Evolutionary conservation across 2,329 filamentous ascomycete genomes (phyloP).

Genomic region (Monilinia fructigena): DNA sequence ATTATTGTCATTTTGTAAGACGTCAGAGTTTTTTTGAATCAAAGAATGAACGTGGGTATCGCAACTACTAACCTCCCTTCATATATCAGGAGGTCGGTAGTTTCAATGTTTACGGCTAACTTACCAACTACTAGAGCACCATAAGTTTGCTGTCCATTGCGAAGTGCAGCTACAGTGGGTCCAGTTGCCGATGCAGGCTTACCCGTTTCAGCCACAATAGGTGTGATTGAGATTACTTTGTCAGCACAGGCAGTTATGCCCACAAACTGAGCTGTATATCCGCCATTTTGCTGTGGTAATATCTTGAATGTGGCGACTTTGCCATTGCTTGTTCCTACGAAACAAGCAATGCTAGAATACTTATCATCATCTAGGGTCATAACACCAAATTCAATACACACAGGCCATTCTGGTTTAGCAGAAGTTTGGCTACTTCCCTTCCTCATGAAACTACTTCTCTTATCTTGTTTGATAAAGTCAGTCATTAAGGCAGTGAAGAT

Average conservation of each 20-base stretch:
- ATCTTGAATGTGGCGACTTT: constrained; percentile 89
- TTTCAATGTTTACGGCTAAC: constrained; percentile 33
- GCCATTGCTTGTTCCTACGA: constrained; percentile 83
- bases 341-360: constrained; percentile 91
- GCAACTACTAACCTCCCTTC: not conserved
- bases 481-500: constrained; percentile 73
- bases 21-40: not conserved
- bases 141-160: constrained; percentile 71
- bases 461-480: constrained; percentile 75
- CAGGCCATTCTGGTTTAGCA: constrained; percentile 68
- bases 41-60: not conserved
- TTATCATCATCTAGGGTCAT: constrained; percentile 92
- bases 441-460: constrained; percentile 69
- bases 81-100: not conserved
- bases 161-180: constrained; percentile 69
- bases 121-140: constrained; percentile 75
- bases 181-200: constrained; percentile 74
- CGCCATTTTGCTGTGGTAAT: constrained; percentile 65
- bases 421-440: constrained; percentile 51
- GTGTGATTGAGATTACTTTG: constrained; percentile 70
- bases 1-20: not conserved
- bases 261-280: constrained; percentile 70
- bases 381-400: constrained; percentile 83
- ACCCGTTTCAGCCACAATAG: constrained; percentile 77
- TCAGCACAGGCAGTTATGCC: constrained; percentile 68